phyloP scores from a whole-genome alignment of 805 yeast species.

The Zygoascus flipseniorum region DNA sequence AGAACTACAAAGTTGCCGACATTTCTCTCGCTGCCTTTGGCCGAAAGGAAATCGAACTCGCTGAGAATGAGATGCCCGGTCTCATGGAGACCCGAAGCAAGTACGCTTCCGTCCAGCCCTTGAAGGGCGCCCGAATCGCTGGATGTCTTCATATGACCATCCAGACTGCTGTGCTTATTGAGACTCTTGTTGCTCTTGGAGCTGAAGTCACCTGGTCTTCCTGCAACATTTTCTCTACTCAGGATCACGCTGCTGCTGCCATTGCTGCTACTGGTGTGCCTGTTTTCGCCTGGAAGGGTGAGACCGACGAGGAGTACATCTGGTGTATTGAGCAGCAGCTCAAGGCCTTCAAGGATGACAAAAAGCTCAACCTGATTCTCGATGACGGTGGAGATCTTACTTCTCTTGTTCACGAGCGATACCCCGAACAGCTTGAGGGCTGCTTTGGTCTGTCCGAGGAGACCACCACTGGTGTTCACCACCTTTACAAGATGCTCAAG shows the following conservation, averaged over 20 bases:
- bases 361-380: conserved; percentile 91
- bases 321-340: conserved; percentile 99
- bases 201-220: conserved; percentile 99
- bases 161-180: conserved; percentile 98
- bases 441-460: conserved; percentile 97
- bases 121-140: conserved; percentile 97
- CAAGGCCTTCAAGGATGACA: conserved; percentile 92
- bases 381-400: conserved; percentile 99
- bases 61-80: conserved; percentile 99
- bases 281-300: conserved; percentile 99
- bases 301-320: conserved; percentile 97
- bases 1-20: conserved; percentile 92
- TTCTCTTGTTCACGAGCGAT: conserved; percentile 89
- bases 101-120: conserved; percentile 88
- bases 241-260: conserved; percentile 99
- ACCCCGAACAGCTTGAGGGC: conserved; percentile 93
- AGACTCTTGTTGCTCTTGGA: conserved; percentile 93
- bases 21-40: conserved; percentile 98
- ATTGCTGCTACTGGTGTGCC: conserved; percentile 99
- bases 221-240: conserved; percentile 98
- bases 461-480: conserved; percentile 99
- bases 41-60: conserved; percentile 97
- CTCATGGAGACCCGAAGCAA: conserved; percentile 92
- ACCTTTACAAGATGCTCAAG: conserved; percentile 90
- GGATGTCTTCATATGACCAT: conserved; percentile 99